Evolutionary conservation across 2,329 filamentous ascomycete genomes (phyloP), one percentile per base, ranked within the genome.

Genomic region (Trichoderma sp.): DNA sequence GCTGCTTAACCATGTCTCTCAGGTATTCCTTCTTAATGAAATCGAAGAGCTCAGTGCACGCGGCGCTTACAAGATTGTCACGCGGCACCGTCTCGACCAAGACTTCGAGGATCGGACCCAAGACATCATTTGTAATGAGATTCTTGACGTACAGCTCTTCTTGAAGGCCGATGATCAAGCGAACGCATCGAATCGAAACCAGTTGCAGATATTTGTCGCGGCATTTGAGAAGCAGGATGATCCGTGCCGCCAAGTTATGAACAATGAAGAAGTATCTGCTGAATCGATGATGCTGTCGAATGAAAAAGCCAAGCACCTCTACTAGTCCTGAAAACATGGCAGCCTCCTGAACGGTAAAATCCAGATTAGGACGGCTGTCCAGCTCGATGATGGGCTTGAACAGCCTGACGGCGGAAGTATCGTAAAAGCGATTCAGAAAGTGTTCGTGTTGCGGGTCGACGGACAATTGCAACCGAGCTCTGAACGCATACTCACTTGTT

Each of bases 181-280:
- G 92, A 83, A 98, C 95, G 81, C 97, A 97, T 77, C 97, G 96
- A 73, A 99, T 87, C 6, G 94, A 93, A 75, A 93, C 92, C 55
- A 99, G 87, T 80, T 95, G 94, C 72, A 99, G 83, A 78, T 97
- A 94, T 82, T 98, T 98, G 80, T 98, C 93, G 11, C 90, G 90
- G 70, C 91, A 94, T 56, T 85, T 84, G 72, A 99, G 87, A 71
- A 99, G 87, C 79, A 97, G 93, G 60, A 91, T 90, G 71, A 97
- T 90, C 52, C 94, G 89, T 71, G 89, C 87, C 8, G 92, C 89
- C 56, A 98, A 84, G 69, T 91, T 90, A 79, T 97, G 89, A 13
- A 88, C 88, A 71, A 97, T 84, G 31, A 98, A 91, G 76, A 97
- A 97, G 76, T 90, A 92, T 79, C 96, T 96, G 82, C 91, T 94